These are phyloP conservation scores for Monosporascus cannonballus DNA, from an alignment of 2,329 filamentous ascomycete species.

Conservation along the genomic window DNA sequence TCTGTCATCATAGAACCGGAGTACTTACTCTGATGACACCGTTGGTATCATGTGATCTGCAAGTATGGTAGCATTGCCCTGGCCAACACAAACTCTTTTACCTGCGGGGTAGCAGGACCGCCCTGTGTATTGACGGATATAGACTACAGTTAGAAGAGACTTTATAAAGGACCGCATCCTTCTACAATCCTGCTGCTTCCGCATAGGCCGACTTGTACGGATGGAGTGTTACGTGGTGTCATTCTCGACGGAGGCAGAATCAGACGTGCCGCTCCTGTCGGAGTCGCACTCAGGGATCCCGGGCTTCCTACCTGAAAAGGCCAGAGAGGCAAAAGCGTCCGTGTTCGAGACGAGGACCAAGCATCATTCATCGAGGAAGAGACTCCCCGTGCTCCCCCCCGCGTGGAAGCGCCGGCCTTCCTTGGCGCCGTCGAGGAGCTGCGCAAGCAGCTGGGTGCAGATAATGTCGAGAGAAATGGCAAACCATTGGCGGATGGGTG, in stretches of 20 bases:
- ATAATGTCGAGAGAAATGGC: conserved; percentile 35
- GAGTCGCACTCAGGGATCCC: conserved; percentile 35
- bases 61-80: no score
- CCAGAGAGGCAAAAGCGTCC: conserved; percentile 25
- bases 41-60: no score
- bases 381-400: conserved; percentile 30
- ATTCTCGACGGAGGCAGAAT: conserved; percentile 18
- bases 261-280: conserved; percentile 28
- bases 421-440: conserved; percentile 30
- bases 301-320: conserved; percentile 29
- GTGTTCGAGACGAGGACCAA: conserved; percentile 30
- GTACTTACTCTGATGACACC: no score
- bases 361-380: conserved; percentile 18
- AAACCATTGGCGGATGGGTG: conserved; percentile 34
- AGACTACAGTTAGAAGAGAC: no score
- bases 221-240: conserved; percentile 6
- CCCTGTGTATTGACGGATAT: no score
- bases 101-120: no score
- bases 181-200: no score
- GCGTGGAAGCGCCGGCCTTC: conserved; percentile 27
- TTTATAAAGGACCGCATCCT: no score
- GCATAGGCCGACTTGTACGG: no score
- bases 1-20: no score
- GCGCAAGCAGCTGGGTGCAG: conserved; percentile 25
- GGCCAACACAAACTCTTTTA: no score